A percentile compares a stretch with the other conserved stretches of the same genome.
Evolutionary conservation across 2,329 filamentous ascomycete genomes (phyloP).

Genomic region (Trematosphaeria pertusa): DNA sequence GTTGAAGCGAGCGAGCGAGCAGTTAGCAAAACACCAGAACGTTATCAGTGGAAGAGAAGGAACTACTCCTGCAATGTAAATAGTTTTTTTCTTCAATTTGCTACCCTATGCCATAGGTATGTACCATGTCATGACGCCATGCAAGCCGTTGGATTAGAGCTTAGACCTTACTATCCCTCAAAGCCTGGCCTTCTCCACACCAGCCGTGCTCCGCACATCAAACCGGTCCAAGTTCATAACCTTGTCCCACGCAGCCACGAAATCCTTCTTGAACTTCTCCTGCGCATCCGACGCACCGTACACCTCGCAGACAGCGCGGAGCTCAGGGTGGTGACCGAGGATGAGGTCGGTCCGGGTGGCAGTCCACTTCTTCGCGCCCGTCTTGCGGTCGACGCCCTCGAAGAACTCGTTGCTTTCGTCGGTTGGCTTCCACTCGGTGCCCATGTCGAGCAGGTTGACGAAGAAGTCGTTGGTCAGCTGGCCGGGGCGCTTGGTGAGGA

Average conservation of each 20-base stretch:
- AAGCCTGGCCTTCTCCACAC: slow-evolving; percentile 18
- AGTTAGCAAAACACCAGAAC: too few species aligned
- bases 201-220: slow-evolving; percentile 54
- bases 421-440: slow-evolving; percentile 68
- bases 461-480: slow-evolving; percentile 82
- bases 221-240: slow-evolving; percentile 77
- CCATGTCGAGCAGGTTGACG: slow-evolving; percentile 75
- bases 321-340: slow-evolving; percentile 76
- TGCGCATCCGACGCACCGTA: slow-evolving; percentile 68
- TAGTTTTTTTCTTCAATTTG: too few species aligned
- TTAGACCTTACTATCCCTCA: slow-evolving; percentile 33
- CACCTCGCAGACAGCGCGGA: slow-evolving; percentile 73
- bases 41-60: too few species aligned
- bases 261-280: slow-evolving; percentile 74
- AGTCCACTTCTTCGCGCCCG: slow-evolving; percentile 71
- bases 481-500: slow-evolving; percentile 73
- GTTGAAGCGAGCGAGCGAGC: too few species aligned
- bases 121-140: too few species aligned
- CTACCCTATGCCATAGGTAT: too few species aligned
- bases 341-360: slow-evolving; percentile 73
- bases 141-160: not conserved
- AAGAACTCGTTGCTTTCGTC: slow-evolving; percentile 62
- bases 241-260: slow-evolving; percentile 75
- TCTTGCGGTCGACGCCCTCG: slow-evolving; percentile 70
- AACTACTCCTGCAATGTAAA: too few species aligned